phyloP scores from a whole-genome alignment of 208 protist genomes.

The Trypanosoma brucei region DNA sequence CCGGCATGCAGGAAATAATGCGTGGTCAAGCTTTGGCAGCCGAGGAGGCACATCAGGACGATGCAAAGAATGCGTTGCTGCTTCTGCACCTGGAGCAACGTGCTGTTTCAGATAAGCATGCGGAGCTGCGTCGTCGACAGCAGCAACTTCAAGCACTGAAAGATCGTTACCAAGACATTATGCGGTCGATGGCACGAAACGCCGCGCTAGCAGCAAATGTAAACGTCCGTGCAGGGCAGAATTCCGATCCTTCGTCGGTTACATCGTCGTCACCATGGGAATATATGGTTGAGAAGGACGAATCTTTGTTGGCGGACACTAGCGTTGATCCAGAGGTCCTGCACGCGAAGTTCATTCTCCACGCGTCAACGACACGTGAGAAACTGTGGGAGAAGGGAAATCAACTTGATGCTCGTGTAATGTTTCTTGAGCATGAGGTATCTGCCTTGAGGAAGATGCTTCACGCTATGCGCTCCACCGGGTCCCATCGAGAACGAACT shows the following conservation, averaged over 20 bases:
- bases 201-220: conserved; percentile 1
- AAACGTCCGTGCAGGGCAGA: conserved; percentile 5
- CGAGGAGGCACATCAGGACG: conserved; percentile 40
- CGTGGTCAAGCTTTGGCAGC: conserved; percentile 36
- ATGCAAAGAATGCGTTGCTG: conserved; percentile 37
- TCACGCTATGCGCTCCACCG: conserved; percentile 24
- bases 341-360: conserved; percentile 66
- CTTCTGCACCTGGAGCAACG: conserved; percentile 64
- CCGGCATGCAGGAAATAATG: conserved; percentile 23
- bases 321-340: conserved; percentile 41
- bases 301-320: neutral
- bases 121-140: conserved; percentile 41
- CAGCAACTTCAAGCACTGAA: conserved; percentile 29
- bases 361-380: conserved; percentile 59
- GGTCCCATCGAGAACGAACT: neutral
- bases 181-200: conserved; percentile 12
- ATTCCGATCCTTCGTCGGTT: neutral
- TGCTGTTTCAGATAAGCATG: conserved; percentile 36
- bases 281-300: neutral
- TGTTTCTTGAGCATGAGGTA: conserved; percentile 60
- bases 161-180: conserved; percentile 14
- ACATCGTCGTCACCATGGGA: neutral
- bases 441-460: conserved; percentile 49
- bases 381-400: conserved; percentile 71
- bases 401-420: conserved; percentile 63